phyloP scores from a whole-genome alignment of 2,329 filamentous ascomycete species.

The Parasarocladium wereldwijsianum region DNA sequence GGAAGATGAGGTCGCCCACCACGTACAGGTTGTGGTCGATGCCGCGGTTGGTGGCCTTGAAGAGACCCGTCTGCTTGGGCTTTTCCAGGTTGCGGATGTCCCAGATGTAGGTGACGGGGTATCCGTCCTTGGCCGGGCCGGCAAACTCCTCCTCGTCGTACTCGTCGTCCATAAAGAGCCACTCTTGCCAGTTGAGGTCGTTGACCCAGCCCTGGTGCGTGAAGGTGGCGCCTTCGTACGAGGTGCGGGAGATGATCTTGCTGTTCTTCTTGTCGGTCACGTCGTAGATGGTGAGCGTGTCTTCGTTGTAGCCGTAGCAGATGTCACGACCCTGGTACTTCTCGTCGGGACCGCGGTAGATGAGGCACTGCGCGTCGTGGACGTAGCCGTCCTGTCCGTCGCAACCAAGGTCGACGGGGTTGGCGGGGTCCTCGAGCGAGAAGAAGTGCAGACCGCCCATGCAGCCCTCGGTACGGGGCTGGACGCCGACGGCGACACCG shows the following conservation, averaged over 20 bases:
- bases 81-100: slow-evolving; percentile 25
- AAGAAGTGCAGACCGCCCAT: slow-evolving; percentile 30
- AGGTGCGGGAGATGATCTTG: slow-evolving; percentile 34
- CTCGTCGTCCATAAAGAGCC: slow-evolving; percentile 32
- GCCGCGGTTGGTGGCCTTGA: slow-evolving; percentile 18
- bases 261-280: slow-evolving; percentile 31
- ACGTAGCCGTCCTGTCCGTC: slow-evolving; percentile 38
- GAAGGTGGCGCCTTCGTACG: slow-evolving; percentile 40
- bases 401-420: slow-evolving; percentile 35
- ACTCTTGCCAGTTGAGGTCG: slow-evolving; percentile 24
- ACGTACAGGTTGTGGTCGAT: slow-evolving; percentile 33
- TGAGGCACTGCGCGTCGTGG: slow-evolving; percentile 40
- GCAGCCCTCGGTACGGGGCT: slow-evolving; percentile 5
- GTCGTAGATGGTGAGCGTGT: slow-evolving; percentile 30
- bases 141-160: slow-evolving; percentile 27
- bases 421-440: slow-evolving; percentile 33
- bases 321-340: slow-evolving; percentile 30
- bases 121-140: slow-evolving; percentile 23
- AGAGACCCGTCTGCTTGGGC: slow-evolving; percentile 26
- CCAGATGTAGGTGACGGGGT: slow-evolving; percentile 33
- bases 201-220: slow-evolving; percentile 42
- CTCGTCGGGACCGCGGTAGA: slow-evolving; percentile 32
- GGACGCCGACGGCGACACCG: slow-evolving; percentile 10
- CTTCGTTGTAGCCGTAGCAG: slow-evolving; percentile 39
- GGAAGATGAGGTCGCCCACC: slow-evolving; percentile 23